A percentile compares a stretch with the other conserved stretches of the same genome.
Conservation (phyloP, 305 asterid genomes). For the Caryopteris hybrid region DNA sequence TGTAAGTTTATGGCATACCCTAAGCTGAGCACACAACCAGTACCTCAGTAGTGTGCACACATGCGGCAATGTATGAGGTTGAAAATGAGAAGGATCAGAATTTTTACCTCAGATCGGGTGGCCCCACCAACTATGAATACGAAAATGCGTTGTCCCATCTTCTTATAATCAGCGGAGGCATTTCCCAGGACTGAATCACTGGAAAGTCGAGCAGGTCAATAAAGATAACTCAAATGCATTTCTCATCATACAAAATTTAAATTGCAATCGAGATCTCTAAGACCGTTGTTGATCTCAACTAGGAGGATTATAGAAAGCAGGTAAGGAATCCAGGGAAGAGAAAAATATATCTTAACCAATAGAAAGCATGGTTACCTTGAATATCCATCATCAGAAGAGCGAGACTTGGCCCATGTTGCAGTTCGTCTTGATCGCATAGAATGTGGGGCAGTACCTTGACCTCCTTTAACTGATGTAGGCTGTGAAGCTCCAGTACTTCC, state of each 20-base stretch:
- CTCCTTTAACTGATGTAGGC: constrained; percentile 39
- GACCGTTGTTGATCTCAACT: not conserved
- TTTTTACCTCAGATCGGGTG: constrained; percentile 89
- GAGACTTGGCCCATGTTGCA: constrained; percentile 83
- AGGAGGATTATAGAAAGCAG: not conserved
- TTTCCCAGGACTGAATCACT: constrained; percentile 73
- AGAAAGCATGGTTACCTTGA: constrained; percentile 54
- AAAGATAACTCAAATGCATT: constrained; percentile 9
- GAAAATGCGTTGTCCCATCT: constrained; percentile 90
- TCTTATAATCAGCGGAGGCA: constrained; percentile 53
- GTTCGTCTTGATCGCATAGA: constrained; percentile 95
- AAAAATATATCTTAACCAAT: not conserved
- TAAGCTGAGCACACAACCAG: constrained; percentile 46
- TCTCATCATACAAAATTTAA: not conserved
- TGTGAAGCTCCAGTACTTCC: constrained; percentile 33
- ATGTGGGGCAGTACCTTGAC: constrained; percentile 52
- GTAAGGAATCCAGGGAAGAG: too few relatives aligned
- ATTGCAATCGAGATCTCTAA: constrained; percentile 1
- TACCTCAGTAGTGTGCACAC: constrained; percentile 14
- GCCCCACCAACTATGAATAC: constrained; percentile 94
- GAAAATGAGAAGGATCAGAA: constrained; percentile 6
- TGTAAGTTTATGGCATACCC: constrained; percentile 96
- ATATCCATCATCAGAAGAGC: constrained; percentile 80
- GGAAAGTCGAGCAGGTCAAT: constrained; percentile 19
- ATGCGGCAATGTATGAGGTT: not conserved